Conservation (phyloP, 768 basidiomycete species). For the Arthromyces matolae region DNA sequence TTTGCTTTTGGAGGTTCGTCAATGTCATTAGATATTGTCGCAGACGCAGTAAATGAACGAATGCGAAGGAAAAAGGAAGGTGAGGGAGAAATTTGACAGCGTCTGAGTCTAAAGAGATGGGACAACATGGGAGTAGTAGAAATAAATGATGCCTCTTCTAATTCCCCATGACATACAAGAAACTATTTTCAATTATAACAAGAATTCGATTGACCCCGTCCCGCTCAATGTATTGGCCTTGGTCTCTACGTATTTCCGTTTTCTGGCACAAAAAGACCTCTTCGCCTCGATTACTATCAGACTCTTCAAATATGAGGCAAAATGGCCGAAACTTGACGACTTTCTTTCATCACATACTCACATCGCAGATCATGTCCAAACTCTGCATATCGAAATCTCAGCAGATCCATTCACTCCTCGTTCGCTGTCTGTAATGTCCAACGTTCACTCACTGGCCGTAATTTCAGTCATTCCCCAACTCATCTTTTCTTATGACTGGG, state of each 20-base stretch:
- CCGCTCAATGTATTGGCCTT: background rate
- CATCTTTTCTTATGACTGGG: too few species aligned
- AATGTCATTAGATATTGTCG: constrained; percentile 1
- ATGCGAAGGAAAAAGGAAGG: background rate
- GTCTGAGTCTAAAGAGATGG: background rate
- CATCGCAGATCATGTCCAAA: too few species aligned
- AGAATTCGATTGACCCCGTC: background rate
- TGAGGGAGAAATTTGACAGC: background rate
- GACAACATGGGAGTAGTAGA: constrained; percentile 2
- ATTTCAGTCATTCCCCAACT: too few species aligned
- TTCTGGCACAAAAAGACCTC: background rate
- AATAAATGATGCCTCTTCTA: too few species aligned
- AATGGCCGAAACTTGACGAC: too few species aligned
- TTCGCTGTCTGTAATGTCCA: too few species aligned
- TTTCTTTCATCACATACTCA: too few species aligned
- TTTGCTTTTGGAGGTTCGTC: constrained; percentile 49
- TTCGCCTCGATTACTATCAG: background rate
- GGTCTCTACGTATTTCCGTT: background rate
- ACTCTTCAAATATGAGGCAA: background rate
- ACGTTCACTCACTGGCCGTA: too few species aligned
- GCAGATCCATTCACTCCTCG: background rate
- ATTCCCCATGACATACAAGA: background rate
- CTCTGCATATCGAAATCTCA: too few species aligned
- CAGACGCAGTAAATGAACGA: background rate
- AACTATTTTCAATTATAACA: background rate